Base-by-base conservation (phyloP, 2,329 filamentous ascomycete genomes). In the Hypocreales sp. region DNA sequence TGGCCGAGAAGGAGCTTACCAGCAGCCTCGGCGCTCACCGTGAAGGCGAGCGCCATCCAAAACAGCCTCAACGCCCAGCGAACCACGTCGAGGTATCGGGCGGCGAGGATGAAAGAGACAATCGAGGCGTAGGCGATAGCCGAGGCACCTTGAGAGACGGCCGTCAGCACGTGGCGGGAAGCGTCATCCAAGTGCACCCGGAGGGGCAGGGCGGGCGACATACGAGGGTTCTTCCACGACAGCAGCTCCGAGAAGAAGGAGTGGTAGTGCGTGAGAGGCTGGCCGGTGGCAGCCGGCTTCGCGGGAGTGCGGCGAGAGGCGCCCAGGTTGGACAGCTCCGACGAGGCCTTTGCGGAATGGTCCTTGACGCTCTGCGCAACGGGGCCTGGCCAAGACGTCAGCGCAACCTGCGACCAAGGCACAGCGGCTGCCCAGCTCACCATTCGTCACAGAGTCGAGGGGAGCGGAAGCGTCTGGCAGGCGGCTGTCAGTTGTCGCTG, bases 161-260 rank as follows among this genome's bases (percentile, higher is more conserved):
- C 24, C 16, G 41, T 38, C 20, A 35, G 31, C 29, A 31, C 24
- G n/a, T n/a, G n/a, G n/a, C n/a, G n/a, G 23, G 13, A 11, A 10
- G 10, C 15, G 13, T 20, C 5, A 15, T 15, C 10, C 16, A 11
- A 7, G 9, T 15, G 17, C 7, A 18, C 15, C 4, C 8, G 19
- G 20, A 18, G 20, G 29, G 21, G 27, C 17, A 5, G 10, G 18
- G 22, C 25, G 28, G 14, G 26, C 24, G 15, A 22, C 66, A 45
- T 60, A 72, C 71, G 66, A 46, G 71, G 71, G 48, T 75, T 72
- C 46, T 74, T 63, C 71, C 74, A 79, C 39, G 72, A 77, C 35
- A 79, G 58, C 31, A 79, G 61, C 48, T 75, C 70, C 27, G 64
- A 67, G 53, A 79, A 79, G 54, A 78, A 70, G 11, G 72, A 78